These are phyloP conservation scores for Aspergillus persii DNA, from an alignment of 2,329 filamentous ascomycete species.

Conservation along the genomic window DNA sequence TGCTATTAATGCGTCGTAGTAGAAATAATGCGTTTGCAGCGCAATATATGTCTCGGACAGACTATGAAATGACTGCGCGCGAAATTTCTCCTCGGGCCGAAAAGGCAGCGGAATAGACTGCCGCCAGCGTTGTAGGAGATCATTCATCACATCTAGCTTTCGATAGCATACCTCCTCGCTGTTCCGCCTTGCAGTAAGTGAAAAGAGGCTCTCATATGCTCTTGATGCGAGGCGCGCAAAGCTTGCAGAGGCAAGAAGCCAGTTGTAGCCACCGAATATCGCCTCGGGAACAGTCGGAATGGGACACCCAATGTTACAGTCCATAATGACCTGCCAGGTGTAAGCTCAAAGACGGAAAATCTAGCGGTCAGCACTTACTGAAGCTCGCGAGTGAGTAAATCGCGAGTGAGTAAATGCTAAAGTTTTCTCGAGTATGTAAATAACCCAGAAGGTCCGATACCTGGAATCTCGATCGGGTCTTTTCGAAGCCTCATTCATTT, in stretches of 20 bases:
- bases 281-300: conserved; percentile 35
- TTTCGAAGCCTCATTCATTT: conserved; percentile 26
- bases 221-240: conserved; percentile 34
- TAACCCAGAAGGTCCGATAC: conserved; percentile 39
- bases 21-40: conserved; percentile 31
- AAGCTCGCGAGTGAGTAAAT: conserved; percentile 32
- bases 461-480: conserved; percentile 12
- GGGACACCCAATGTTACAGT: conserved; percentile 37
- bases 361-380: conserved; percentile 24
- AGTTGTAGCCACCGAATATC: conserved; percentile 35
- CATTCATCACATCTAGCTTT: background rate
- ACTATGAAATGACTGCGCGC: conserved; percentile 11
- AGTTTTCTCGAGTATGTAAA: conserved; percentile 42
- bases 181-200: conserved; percentile 30
- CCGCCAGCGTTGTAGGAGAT: conserved; percentile 35
- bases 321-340: conserved; percentile 28
- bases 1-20: conserved; percentile 32
- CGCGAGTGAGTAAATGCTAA: conserved; percentile 30
- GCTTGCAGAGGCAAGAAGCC: conserved; percentile 33
- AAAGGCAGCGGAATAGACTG: conserved; percentile 28
- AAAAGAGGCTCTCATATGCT: conserved; percentile 35
- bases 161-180: conserved; percentile 16
- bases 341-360: background rate
- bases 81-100: conserved; percentile 29
- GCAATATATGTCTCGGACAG: conserved; percentile 17